Conservation (phyloP, 345 rosid species). For the Microthlaspi erraticum region DNA sequence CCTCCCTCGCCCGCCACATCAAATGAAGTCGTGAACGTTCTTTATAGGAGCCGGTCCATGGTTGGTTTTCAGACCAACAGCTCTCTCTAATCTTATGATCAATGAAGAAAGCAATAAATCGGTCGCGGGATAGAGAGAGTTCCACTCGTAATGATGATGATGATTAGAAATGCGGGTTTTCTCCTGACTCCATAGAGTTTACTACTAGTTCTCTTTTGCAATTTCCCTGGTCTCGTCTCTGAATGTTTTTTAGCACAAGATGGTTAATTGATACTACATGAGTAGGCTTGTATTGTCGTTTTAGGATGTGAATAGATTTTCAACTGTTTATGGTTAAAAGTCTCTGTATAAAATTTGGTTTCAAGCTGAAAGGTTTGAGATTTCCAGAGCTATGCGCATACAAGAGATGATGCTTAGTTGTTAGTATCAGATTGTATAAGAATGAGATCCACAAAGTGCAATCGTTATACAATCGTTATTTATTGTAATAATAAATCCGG, state of each 20-base stretch:
- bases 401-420: conserved; percentile 14
- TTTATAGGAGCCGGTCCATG: conserved; percentile 14
- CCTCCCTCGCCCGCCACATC: conserved; percentile 61
- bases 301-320: conserved; percentile 55
- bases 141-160: conserved; percentile 33
- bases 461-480: conserved; percentile 13
- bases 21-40: conserved; percentile 53
- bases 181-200: conserved; percentile 38
- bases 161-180: conserved; percentile 37
- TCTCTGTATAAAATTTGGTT: conserved; percentile 40
- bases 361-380: conserved; percentile 42
- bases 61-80: conserved; percentile 39
- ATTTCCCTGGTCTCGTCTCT: conserved; percentile 2
- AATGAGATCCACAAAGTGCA: conserved; percentile 7
- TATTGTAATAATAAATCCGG: conserved; percentile 27
- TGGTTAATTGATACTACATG: conserved; percentile 40
- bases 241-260: conserved; percentile 39
- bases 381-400: conserved; percentile 2
- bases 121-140: conserved; percentile 28
- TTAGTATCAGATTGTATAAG: conserved; percentile 15
- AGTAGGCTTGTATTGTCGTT: conserved; percentile 34
- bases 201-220: conserved; percentile 32
- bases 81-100: conserved; percentile 32
- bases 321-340: conserved; percentile 39
- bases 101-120: conserved; percentile 33